phyloP scores from a whole-genome alignment of 2,329 filamentous ascomycete genomes.

The Tolypocladium pustulatum region DNA sequence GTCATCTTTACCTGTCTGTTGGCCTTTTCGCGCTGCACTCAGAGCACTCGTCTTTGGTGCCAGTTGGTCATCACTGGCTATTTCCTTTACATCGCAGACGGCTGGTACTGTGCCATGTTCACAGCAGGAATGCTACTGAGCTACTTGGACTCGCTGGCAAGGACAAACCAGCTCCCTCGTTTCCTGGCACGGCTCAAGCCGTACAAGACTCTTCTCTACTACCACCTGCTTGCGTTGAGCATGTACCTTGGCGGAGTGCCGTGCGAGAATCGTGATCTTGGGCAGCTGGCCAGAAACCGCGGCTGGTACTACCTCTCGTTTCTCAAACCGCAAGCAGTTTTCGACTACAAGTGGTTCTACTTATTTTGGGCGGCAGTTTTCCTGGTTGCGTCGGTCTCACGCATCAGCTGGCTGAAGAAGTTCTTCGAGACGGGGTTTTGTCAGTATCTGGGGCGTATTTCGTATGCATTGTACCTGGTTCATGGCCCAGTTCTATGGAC shows the following conservation, averaged over 20 bases:
- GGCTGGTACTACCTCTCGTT: slow-evolving; percentile 52
- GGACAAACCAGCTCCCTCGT: slow-evolving; percentile 36
- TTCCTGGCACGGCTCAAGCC: slow-evolving; percentile 34
- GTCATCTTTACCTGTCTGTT: slow-evolving; percentile 47
- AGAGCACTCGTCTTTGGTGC: slow-evolving; percentile 43
- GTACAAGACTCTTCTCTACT: slow-evolving; percentile 40
- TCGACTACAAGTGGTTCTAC: slow-evolving; percentile 58
- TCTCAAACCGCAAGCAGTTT: slow-evolving; percentile 55
- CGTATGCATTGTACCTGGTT: slow-evolving; percentile 52
- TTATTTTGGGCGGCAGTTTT: slow-evolving; percentile 50
- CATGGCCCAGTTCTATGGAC: slow-evolving; percentile 52
- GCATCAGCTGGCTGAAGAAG: slow-evolving; percentile 44
- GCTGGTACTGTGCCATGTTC: slow-evolving; percentile 51
- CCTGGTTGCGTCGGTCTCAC: slow-evolving; percentile 43
- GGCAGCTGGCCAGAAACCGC: slow-evolving; percentile 38
- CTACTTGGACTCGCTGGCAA: slow-evolving; percentile 48
- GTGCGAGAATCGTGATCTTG: slow-evolving; percentile 34
- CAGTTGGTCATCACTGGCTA: slow-evolving; percentile 46
- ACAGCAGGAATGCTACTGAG: slow-evolving; percentile 49
- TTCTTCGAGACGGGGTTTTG: slow-evolving; percentile 50
- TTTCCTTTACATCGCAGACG: slow-evolving; percentile 59
- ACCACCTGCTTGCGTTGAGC: slow-evolving; percentile 38
- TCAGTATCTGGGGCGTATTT: slow-evolving; percentile 53
- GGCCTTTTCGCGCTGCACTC: slow-evolving; percentile 45
- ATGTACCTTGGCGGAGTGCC: slow-evolving; percentile 53